A percentile compares a stretch with the other conserved stretches of the same genome.
These are phyloP conservation scores for Warburgia ugandensis DNA, from an alignment of 164 flowering plant genomes.

Conservation along the genomic window DNA sequence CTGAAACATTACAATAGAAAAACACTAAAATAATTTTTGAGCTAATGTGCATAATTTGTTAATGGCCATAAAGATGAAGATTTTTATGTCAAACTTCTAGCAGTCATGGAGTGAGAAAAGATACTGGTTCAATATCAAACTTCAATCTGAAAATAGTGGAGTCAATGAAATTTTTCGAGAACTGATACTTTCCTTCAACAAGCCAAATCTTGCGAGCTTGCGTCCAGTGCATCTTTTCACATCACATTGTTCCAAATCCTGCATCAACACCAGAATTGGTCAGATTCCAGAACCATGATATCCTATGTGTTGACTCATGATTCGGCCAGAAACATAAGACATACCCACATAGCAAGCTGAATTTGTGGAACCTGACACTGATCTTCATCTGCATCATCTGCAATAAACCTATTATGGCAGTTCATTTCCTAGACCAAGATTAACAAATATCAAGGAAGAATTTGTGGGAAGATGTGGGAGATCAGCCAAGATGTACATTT, in stretches of 20 bases:
- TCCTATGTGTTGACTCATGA: background rate
- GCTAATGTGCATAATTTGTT: too few relatives aligned
- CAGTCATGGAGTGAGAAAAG: too few relatives aligned
- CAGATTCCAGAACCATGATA: background rate
- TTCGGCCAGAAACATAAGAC: conserved; percentile 8
- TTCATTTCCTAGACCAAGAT: background rate
- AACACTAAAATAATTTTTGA: too few relatives aligned
- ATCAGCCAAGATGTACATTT: background rate
- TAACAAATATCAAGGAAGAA: too few relatives aligned
- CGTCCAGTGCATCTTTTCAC: conserved; percentile 97
- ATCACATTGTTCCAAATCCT: conserved; percentile 99
- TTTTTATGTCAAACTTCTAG: too few relatives aligned
- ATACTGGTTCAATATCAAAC: too few relatives aligned
- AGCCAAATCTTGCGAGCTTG: conserved; percentile 82
- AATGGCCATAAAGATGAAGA: too few relatives aligned
- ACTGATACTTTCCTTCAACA: conserved; percentile 81
- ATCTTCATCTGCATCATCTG: conserved; percentile 36
- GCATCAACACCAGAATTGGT: conserved; percentile 13
- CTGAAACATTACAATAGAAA: too few relatives aligned
- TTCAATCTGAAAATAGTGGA: too few relatives aligned
- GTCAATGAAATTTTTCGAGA: too few relatives aligned
- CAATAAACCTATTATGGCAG: conserved; percentile 8
- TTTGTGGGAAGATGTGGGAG: too few relatives aligned
- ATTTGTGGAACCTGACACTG: conserved; percentile 37
- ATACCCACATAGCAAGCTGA: conserved; percentile 98